Evolutionary conservation across 768 basidiomycete species (phyloP).

Genomic region (Trametopsis cervina): DNA sequence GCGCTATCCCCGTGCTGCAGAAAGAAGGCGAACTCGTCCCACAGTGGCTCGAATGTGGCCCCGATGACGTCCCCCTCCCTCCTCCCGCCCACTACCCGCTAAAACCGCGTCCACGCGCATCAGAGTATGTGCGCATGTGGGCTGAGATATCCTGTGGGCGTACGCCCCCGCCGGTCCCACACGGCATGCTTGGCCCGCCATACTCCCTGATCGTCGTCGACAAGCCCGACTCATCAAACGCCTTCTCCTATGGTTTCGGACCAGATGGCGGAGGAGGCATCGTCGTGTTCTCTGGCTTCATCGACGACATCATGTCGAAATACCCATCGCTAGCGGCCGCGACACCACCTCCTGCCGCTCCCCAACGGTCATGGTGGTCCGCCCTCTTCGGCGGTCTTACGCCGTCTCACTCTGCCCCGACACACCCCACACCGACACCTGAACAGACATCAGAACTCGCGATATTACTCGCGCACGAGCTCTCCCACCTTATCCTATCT

Average conservation of each 20-base stretch:
- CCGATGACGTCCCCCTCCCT: conserved; percentile 55
- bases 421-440: conserved; percentile 54
- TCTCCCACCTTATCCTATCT: conserved; percentile 83
- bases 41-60: conserved; percentile 46
- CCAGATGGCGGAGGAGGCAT: conserved; percentile 88
- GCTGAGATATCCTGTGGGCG: conserved; percentile 44
- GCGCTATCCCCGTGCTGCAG: conserved; percentile 60
- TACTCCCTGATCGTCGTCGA: conserved; percentile 90
- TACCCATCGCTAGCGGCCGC: conserved; percentile 20
- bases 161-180: conserved; percentile 36
- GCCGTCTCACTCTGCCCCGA: conserved; percentile 27
- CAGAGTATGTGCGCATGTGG: conserved; percentile 59
- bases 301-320: conserved; percentile 75
- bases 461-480: conserved; percentile 87
- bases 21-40: conserved; percentile 48
- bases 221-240: conserved; percentile 76
- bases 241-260: conserved; percentile 94
- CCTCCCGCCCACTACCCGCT: conserved; percentile 81
- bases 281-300: conserved; percentile 90
- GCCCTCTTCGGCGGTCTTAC: conserved; percentile 40
- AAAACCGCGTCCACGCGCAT: conserved; percentile 73
- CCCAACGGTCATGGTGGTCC: conserved; percentile 37
- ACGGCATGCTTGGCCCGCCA: conserved; percentile 70
- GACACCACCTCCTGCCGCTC: conserved; percentile 13
- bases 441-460: conserved; percentile 88